These are phyloP conservation scores for Geoglossum glabrum DNA, from an alignment of 495 filamentous ascomycete species.

Conservation along the genomic window DNA sequence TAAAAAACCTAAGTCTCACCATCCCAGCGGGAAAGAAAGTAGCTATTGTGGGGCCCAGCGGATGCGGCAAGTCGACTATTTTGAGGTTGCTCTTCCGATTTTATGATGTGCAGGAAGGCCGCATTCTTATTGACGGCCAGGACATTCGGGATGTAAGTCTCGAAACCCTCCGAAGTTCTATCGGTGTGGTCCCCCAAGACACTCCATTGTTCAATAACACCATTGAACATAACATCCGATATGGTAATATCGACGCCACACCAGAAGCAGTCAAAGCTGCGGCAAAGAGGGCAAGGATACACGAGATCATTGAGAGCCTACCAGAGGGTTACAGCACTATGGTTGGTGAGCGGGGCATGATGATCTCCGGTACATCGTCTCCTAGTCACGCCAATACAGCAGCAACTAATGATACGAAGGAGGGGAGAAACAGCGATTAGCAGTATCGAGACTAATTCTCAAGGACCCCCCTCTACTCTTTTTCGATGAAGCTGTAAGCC, in stretches of 20 bases:
- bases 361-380: slow-evolving; percentile 50
- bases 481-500: slow-evolving; percentile 82
- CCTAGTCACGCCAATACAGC: neutral
- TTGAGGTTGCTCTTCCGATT: slow-evolving; percentile 80
- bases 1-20: slow-evolving; percentile 64
- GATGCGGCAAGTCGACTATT: slow-evolving; percentile 91
- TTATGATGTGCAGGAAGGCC: slow-evolving; percentile 75
- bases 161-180: slow-evolving; percentile 63
- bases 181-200: slow-evolving; percentile 94
- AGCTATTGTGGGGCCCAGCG: slow-evolving; percentile 84
- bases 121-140: slow-evolving; percentile 82
- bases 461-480: slow-evolving; percentile 88
- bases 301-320: slow-evolving; percentile 56
- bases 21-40: slow-evolving; percentile 93
- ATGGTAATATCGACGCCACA: slow-evolving; percentile 69
- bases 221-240: slow-evolving; percentile 85
- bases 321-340: slow-evolving; percentile 80
- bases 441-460: slow-evolving; percentile 65
- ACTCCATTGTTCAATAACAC: slow-evolving; percentile 93
- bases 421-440: slow-evolving; percentile 87
- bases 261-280: slow-evolving; percentile 52
- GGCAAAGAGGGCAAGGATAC: slow-evolving; percentile 62
- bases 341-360: slow-evolving; percentile 91
- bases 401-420: slow-evolving; percentile 15
- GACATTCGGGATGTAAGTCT: slow-evolving; percentile 69